phyloP scores from a whole-genome alignment of 2,329 filamentous ascomycete genomes.

The Zalaria obscura region DNA sequence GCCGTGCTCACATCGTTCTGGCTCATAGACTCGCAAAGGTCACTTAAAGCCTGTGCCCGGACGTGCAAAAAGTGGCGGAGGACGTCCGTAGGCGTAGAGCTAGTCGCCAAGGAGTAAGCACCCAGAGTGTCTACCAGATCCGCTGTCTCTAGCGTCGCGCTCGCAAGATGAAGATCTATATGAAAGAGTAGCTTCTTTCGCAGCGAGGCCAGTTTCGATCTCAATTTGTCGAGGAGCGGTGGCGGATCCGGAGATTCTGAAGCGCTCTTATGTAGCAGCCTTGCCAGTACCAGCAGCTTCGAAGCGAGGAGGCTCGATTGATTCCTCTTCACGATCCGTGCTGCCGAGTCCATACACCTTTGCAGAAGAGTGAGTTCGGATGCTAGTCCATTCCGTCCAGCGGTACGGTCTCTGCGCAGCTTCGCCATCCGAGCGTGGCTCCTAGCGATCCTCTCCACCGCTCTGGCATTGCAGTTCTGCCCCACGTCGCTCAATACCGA shows the following conservation, averaged over 20 bases:
- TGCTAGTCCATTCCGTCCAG: constrained; percentile 23
- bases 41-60: constrained; percentile 53
- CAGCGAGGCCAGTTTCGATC: constrained; percentile 48
- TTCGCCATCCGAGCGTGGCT: constrained; percentile 15
- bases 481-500: constrained; percentile 58
- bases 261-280: constrained; percentile 62
- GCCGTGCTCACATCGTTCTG: constrained; percentile 45
- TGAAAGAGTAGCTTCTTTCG: constrained; percentile 51
- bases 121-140: constrained; percentile 58
- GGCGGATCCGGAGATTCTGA: constrained; percentile 34
- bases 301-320: constrained; percentile 42
- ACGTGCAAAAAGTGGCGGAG: constrained; percentile 65
- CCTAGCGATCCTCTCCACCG: constrained; percentile 49
- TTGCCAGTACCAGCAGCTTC: constrained; percentile 56
- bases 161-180: constrained; percentile 40
- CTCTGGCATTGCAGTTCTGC: constrained; percentile 57
- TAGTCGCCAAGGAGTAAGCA: constrained; percentile 71
- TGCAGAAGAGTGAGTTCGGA: constrained; percentile 41
- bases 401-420: constrained; percentile 3
- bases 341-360: constrained; percentile 38
- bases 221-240: constrained; percentile 46
- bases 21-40: constrained; percentile 40
- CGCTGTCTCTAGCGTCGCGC: constrained; percentile 21
- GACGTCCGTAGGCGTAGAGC: constrained; percentile 64
- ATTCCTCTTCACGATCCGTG: constrained; percentile 36